Evolutionary conservation across 139 green algal species (phyloP), one percentile per base, ranked within the genome.

Genomic region (Tetradesmus lagerheimii): DNA sequence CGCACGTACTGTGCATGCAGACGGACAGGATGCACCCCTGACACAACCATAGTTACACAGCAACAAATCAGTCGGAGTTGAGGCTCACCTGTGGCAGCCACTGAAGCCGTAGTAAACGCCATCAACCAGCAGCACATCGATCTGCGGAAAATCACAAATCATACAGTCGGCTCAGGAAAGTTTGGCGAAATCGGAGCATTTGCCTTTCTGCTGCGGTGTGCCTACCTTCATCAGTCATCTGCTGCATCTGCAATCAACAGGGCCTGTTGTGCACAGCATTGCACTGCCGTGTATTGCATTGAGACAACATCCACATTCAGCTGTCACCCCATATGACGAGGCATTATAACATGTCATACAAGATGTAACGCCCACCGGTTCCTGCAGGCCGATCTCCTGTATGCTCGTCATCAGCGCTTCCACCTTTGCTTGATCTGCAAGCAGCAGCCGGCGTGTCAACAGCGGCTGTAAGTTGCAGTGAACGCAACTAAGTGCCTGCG

Each of bases 21-120:
- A n/a, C n/a, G n/a, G n/a, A n/a, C n/a, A n/a, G n/a, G n/a, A n/a
- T n/a, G n/a, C n/a, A n/a, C n/a, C n/a, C n/a, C n/a, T n/a, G n/a
- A n/a, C n/a, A n/a, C n/a, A n/a, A n/a, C n/a, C n/a, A n/a, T n/a
- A n/a, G n/a, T n/a, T n/a, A n/a, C n/a, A n/a, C 47, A 62, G 47
- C 47, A 62, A 20, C 47, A 16, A 62, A 50, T n/a, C n/a, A n/a
- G n/a, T n/a, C n/a, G n/a, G n/a, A n/a, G n/a, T n/a, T n/a, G n/a
- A n/a, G n/a, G n/a, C 96, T 47, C 86, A 98, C 35, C 97, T 85
- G 80, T 98, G 97, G 84, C 97, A 99, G 38, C 97, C 97, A 20
- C 92, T 96, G 92, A 99, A 99, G 38, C 97, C 97, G 66, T 97
- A 98, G 64, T 95, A 96, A 12, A 93, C 57, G 20, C 96, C 96